Base-by-base conservation (phyloP, 1,284 basidiomycete species). In the Somion occarium region DNA sequence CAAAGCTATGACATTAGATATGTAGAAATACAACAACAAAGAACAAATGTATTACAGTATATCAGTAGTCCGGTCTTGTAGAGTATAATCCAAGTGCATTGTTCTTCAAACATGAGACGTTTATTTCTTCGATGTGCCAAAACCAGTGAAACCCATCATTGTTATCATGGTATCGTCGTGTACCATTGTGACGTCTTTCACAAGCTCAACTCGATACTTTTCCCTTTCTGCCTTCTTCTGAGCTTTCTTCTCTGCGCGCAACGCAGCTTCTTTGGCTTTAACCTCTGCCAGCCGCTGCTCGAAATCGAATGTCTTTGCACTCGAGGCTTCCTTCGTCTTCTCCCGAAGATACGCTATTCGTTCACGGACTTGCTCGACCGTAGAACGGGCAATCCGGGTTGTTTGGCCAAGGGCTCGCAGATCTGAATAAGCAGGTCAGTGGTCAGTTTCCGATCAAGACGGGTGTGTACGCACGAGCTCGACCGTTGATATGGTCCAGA, bases 401-500 rank as follows among this genome's bases (percentile, higher is more conserved):
- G 91, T 92, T 71, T 99, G 97, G 19, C 96, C 97, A n/a, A 99
- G 66, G 26, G 80, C 81, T 49, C 92, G 83, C 46, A 99, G 74
- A 75, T 99, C 94, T 96, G 5, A 37, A n/a, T 44, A 3, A 52
- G 25, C 62, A 22, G 60, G 49, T 51, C n/a, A 39, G 22, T 41
- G 15, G 52, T 18, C 39, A 2, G 45, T 34, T 44, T 27, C n/a
- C 38, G 27, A 26, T 24, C 49, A n/a, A 45, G 22, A 53, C 12
- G 2, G 56, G 20, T 47, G 12, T 23, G 38, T 2, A 83, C 92
- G 65, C 67, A 97, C 94, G 97, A 55, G 85, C 84, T 72, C 94
- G 80, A 45, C 91, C 87, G 69, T 99, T 99, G 52, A 99, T 83
- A 67, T 99, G 97, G 67, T 99, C 96, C 46, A 99, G 74, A 66